Base-by-base conservation (phyloP, 192 early-diverging fungal genomes). In the Gamsiella multidivaricata region DNA sequence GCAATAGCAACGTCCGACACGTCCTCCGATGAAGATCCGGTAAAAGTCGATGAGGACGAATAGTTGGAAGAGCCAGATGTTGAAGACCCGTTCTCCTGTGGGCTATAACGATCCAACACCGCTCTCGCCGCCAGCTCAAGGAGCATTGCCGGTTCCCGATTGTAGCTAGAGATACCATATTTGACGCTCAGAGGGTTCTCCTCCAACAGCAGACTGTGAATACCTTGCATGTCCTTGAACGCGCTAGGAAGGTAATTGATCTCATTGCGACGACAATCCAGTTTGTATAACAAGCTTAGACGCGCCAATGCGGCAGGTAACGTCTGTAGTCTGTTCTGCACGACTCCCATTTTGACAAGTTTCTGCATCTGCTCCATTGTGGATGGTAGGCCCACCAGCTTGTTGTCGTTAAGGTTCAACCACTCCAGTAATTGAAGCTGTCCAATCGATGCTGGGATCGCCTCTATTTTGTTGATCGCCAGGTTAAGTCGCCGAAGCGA, bases 331-430 rank as follows among this genome's bases (percentile, higher is more conserved):
- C 51, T 63, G 61, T 86, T 86, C 52, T 84, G 84, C 5, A 84
- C 84, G 54, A 86, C 69, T 2, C 82, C 82, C 51, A 86, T 75
- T 49, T 86, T 83, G 28, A 82, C 69, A 12, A 86, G 41, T 23
- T 82, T 68, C 20, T 58, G 68, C 45, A 86, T 70, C 20, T 79
- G 54, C 10, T 62, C 61, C 57, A 86, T 71, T 1, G 63, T 70
- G 3, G 57, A 39, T 0, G 84, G 84, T 1, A 86, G 47, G 0
- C 50, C 52, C 2, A 41, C 36, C 33, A 86, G 34, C 25, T 74
- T 60, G 54, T 86, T 86, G 51, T 86, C 84, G 36, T 86, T 86
- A 3, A 86, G 34, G 23, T 84, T 86, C 3, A 86, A 55, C 84
- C 82, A 86, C 42, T 86, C 83, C 7, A 86, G 37, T 0, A 66